Evolutionary conservation across 805 yeast genomes (phyloP), one percentile per base, ranked within the genome.

Genomic region (Brettanomyces custersianus): DNA sequence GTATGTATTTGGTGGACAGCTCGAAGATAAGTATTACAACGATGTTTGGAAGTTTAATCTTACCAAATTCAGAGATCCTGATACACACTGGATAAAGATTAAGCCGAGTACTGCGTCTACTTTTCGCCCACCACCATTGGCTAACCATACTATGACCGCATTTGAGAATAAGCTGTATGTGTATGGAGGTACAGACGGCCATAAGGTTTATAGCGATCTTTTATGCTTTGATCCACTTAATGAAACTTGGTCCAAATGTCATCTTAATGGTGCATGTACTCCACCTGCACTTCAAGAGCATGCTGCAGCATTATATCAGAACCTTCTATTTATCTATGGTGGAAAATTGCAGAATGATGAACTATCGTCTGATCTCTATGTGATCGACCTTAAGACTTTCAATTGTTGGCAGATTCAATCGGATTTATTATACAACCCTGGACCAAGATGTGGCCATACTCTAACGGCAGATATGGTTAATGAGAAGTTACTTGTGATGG

Each of bases 261-360:
- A 69, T 35, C 75, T 94, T 25, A 62, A 73, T n/a, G 94, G 94
- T 8, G 59, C 60, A 21, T 51, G 50, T 13, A 45, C 59, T 10
- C 96, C 96, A 2, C 79, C 82, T 3, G 90, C 96, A 0, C 71
- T 88, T 40, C 94, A 87, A 58, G 96, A 90, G 51, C 99, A 92
- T 57, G 75, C 96, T 4, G 77, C 95, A 11, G 72, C 90, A 10
- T 60, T 87, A 24, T 81, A 80, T 39, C 79, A 78, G 40, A 88
- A 86, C 49, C 66, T 79, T 34, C 68, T 92, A 72, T 82, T 81
- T 49, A 72, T 90, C 11, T 78, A 80, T 52, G 99, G 98, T 27
- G 99, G 99, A 35, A 84, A 87, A 51, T 77, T 81, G 42, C 63
- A 71, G 23, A 69, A 74, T 42, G 95, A 94, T 30, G 68, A 68